phyloP scores from a whole-genome alignment of 257 asterid genomes.

The Echium plantagineum region DNA sequence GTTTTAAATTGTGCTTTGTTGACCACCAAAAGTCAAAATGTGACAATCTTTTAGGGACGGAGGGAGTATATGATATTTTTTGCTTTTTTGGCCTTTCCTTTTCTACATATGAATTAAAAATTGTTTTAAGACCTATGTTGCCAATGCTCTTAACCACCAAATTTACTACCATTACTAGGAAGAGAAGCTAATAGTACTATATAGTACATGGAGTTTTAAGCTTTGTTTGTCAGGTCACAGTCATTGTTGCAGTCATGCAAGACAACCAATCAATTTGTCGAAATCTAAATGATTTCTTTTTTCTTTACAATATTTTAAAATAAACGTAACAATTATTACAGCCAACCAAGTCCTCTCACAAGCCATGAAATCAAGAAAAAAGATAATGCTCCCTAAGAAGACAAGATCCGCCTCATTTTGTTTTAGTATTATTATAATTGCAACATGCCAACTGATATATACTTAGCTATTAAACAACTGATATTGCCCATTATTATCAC shows the following conservation, averaged over 20 bases:
- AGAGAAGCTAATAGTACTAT: too few relatives aligned
- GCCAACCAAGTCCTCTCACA: constrained; percentile 19
- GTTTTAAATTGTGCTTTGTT: too few relatives aligned
- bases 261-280: constrained; percentile 47
- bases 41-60: too few relatives aligned
- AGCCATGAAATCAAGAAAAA: constrained; percentile 1
- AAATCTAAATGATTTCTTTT: constrained; percentile 22
- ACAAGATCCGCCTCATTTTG: constrained; percentile 33
- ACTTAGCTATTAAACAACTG: constrained; percentile 1
- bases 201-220: constrained; percentile 8
- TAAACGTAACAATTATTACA: constrained; percentile 8
- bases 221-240: constrained; percentile 28
- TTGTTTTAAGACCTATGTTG: too few relatives aligned
- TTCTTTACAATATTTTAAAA: constrained; percentile 2
- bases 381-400: constrained; percentile 7
- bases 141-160: too few relatives aligned
- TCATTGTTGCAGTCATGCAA: constrained; percentile 47
- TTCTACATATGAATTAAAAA: too few relatives aligned
- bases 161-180: too few relatives aligned
- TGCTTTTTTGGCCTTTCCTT: too few relatives aligned
- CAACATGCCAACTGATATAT: constrained; percentile 28
- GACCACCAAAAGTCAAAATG: too few relatives aligned
- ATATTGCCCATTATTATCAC: constrained; percentile 26
- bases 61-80: too few relatives aligned
- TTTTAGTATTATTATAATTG: constrained; percentile 10